Conservation (phyloP, 2,329 filamentous ascomycete genomes). For the Stylonectria norvegica region DNA sequence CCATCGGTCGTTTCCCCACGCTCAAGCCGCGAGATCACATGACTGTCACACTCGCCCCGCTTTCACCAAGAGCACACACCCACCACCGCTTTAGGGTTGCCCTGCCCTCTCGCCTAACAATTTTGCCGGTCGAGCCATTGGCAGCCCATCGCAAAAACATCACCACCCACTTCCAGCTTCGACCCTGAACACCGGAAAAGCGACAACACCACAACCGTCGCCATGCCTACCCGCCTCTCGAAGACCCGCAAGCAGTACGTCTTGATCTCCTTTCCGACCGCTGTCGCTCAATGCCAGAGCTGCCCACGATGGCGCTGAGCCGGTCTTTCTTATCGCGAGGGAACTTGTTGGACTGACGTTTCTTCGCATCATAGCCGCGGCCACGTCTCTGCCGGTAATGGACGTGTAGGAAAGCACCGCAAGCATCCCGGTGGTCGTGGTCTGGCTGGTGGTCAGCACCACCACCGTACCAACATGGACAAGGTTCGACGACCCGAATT, state of each 20-base stretch:
- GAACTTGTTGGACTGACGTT: constrained; percentile 22
- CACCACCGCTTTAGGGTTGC: constrained; percentile 37
- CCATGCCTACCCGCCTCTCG: constrained; percentile 70
- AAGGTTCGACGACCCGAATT: constrained; percentile 62
- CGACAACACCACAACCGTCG: constrained; percentile 48
- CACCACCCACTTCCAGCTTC: constrained; percentile 35
- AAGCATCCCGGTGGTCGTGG: constrained; percentile 83
- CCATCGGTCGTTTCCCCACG: constrained; percentile 21
- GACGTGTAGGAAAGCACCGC: constrained; percentile 98
- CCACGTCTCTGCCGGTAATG: constrained; percentile 97
- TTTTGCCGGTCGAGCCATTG: constrained; percentile 32
- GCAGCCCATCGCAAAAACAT: constrained; percentile 37
- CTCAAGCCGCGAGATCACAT: constrained; percentile 28
- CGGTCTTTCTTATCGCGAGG: neutral
- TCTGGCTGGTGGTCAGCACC: constrained; percentile 98
- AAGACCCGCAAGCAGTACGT: constrained; percentile 78
- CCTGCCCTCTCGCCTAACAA: constrained; percentile 41
- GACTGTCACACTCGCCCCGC: constrained; percentile 14
- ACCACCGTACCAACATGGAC: constrained; percentile 62
- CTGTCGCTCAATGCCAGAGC: constrained; percentile 19
- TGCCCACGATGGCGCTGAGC: constrained; percentile 11
- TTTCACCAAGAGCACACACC: constrained; percentile 6
- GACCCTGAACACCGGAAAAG: constrained; percentile 39
- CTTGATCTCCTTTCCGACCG: constrained; percentile 20
- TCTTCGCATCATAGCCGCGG: constrained; percentile 65